Evolutionary conservation across 208 protist genomes (phyloP).

Genomic region (Trypanosoma brucei): DNA sequence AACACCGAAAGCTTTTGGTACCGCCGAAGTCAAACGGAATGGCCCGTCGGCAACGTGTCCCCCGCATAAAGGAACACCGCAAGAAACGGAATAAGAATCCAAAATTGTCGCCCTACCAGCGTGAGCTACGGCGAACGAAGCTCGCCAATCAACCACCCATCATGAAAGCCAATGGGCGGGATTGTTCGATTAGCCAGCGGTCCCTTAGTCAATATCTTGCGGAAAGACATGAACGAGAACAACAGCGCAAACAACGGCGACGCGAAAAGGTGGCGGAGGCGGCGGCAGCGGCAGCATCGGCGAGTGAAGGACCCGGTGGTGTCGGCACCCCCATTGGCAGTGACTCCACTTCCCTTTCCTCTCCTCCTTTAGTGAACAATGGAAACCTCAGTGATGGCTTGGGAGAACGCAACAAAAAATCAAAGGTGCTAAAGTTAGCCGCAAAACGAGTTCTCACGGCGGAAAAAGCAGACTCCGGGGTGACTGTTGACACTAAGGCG

Average conservation of each 20-base stretch:
- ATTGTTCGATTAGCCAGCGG: conserved; percentile 65
- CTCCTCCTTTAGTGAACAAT: not conserved
- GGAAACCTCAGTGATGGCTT: not conserved
- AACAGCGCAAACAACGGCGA: conserved; percentile 1
- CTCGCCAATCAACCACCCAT: conserved; percentile 78
- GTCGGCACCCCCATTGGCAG: too few relatives aligned
- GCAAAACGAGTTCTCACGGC: conserved; percentile 11
- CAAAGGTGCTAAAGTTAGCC: conserved; percentile 1
- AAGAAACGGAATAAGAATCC: conserved; percentile 78
- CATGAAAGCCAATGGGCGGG: conserved; percentile 24
- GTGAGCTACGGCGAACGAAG: conserved; percentile 59
- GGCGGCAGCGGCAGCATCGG: not conserved
- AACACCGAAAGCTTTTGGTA: too few relatives aligned
- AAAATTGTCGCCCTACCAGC: conserved; percentile 84
- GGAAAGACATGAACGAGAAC: conserved; percentile 30
- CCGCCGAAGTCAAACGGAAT: conserved; percentile 19
- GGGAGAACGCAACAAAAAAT: conserved; percentile 3
- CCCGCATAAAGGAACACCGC: conserved; percentile 65
- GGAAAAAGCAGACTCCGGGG: conserved; percentile 9
- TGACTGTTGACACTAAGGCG: not conserved
- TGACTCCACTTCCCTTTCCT: too few relatives aligned
- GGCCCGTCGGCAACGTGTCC: conserved; percentile 69
- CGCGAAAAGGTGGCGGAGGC: conserved; percentile 2
- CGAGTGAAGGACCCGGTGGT: too few relatives aligned
- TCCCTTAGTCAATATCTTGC: conserved; percentile 59